These are phyloP conservation scores for Cladobotryum mycophilum DNA, from an alignment of 2,329 filamentous ascomycete genomes.

Conservation along the genomic window DNA sequence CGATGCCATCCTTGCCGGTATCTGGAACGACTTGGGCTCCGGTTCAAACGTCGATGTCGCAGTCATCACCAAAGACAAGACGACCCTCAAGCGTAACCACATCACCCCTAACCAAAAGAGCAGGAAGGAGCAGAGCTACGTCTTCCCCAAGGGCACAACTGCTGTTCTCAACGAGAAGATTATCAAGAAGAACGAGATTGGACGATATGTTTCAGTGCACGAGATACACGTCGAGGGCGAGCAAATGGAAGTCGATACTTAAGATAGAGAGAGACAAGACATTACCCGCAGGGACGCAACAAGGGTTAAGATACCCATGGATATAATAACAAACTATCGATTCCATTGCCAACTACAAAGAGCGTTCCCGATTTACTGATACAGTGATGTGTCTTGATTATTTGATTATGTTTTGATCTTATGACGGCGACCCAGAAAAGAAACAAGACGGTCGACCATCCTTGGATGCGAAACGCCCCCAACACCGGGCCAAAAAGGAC, in stretches of 20 bases:
- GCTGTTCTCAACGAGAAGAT: constrained; percentile 94
- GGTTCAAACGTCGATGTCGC: constrained; percentile 97
- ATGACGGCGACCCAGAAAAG: background rate
- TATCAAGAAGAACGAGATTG: constrained; percentile 88
- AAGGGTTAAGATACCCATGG: constrained; percentile 5
- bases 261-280: constrained; percentile 4
- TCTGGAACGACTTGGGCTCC: constrained; percentile 96
- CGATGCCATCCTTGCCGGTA: constrained; percentile 89
- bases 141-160: constrained; percentile 86
- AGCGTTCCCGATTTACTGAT: background rate
- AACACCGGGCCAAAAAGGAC: background rate
- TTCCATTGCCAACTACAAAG: background rate
- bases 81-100: constrained; percentile 85
- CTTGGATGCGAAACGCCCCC: background rate
- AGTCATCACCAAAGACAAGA: constrained; percentile 93
- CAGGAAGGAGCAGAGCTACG: constrained; percentile 89
- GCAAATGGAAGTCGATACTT: constrained; percentile 63
- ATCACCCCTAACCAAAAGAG: constrained; percentile 88
- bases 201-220: constrained; percentile 87
- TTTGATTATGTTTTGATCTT: constrained; percentile 9
- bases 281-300: background rate
- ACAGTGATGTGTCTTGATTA: background rate
- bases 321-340: constrained; percentile 2
- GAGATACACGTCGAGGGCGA: constrained; percentile 69
- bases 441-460: background rate